Evolutionary conservation across 768 basidiomycete species (phyloP).

Genomic region (Tephrocybe rancida): DNA sequence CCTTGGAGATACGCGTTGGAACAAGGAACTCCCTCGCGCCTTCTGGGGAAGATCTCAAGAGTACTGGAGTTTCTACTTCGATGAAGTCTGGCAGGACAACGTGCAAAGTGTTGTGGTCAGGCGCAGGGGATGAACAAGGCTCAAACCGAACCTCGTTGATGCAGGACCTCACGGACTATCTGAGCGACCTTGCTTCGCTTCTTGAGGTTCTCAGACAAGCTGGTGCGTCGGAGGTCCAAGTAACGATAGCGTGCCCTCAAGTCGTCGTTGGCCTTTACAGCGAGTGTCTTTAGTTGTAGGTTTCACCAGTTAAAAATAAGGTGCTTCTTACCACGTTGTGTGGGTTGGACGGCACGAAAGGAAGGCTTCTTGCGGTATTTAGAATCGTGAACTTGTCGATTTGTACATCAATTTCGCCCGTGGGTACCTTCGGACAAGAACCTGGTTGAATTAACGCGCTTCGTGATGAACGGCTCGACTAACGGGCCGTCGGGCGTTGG

Average conservation of each 20-base stretch:
- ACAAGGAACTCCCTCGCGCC: conserved; percentile 94
- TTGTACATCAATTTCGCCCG: conserved; percentile 81
- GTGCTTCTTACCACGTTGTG: conserved; percentile 65
- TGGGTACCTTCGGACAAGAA: conserved; percentile 44
- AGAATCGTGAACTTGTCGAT: conserved; percentile 72
- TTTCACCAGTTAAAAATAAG: background rate
- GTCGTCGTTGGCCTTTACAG: conserved; percentile 77
- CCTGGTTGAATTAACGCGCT: conserved; percentile 15
- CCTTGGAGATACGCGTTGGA: conserved; percentile 61
- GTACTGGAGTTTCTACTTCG: conserved; percentile 92
- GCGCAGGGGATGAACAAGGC: conserved; percentile 1
- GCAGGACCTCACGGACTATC: conserved; percentile 69
- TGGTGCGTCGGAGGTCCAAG: conserved; percentile 82
- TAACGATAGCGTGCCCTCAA: conserved; percentile 83
- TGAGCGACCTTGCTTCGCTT: conserved; percentile 84
- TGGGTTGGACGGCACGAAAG: conserved; percentile 83
- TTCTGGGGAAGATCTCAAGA: conserved; percentile 91
- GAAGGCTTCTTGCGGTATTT: conserved; percentile 77
- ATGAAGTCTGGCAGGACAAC: conserved; percentile 66
- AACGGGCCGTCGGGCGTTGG: conserved; percentile 62
- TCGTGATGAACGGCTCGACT: conserved; percentile 29
- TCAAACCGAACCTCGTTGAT: conserved; percentile 74
- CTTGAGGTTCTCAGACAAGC: conserved; percentile 76
- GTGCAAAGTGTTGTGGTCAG: conserved; percentile 10
- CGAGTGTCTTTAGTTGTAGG: conserved; percentile 4